These are phyloP conservation scores for Salix suchowensis DNA, from an alignment of 345 rosid genomes.

Conservation along the genomic window DNA sequence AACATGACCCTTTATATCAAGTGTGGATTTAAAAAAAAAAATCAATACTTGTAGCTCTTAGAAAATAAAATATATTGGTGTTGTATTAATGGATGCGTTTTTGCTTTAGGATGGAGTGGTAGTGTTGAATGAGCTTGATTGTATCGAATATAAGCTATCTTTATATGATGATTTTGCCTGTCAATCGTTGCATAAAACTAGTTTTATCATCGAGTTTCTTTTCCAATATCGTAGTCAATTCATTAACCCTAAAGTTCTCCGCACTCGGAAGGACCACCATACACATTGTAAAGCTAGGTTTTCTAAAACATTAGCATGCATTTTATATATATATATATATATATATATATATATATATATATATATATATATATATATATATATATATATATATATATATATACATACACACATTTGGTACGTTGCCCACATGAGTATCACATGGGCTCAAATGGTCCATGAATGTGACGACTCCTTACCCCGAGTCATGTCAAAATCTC, in stretches of 20 bases:
- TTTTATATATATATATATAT: too few species aligned
- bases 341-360: too few species aligned
- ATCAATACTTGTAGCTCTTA: too few species aligned
- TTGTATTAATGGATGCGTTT: too few species aligned
- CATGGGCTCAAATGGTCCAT: slow-evolving; percentile 53
- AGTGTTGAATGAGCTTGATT: too few species aligned
- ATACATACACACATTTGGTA: too few species aligned
- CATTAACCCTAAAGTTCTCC: not conserved
- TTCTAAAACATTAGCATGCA: not conserved
- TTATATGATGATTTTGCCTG: not conserved
- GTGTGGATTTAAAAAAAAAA: too few species aligned
- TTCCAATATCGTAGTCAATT: not conserved
- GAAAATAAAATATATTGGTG: too few species aligned
- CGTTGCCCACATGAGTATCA: slow-evolving; percentile 47
- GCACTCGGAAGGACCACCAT: slow-evolving; percentile 14
- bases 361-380: too few species aligned
- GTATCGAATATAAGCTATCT: not conserved
- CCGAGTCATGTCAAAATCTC: slow-evolving; percentile 31
- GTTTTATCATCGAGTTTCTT: not conserved
- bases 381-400: too few species aligned
- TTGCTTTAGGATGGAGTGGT: too few species aligned
- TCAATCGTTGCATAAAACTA: not conserved
- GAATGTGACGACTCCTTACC: slow-evolving; percentile 4
- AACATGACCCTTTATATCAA: too few species aligned
- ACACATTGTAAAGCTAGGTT: not conserved